Conservation (phyloP, 768 basidiomycete genomes). For the Tylopilus sp. region DNA sequence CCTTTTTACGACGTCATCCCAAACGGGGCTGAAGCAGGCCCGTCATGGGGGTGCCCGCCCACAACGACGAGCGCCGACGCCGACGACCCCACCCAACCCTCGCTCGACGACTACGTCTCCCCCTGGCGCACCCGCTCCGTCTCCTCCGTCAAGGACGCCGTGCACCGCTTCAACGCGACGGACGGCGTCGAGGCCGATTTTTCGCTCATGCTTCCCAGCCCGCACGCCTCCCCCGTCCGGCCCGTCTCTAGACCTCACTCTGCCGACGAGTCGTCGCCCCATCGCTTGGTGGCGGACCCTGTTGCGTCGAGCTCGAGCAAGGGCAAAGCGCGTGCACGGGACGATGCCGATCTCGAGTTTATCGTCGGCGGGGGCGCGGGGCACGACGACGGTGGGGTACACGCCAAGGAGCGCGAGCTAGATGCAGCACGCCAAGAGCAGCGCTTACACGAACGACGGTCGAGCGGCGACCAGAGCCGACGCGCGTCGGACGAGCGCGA, state of each 20-base stretch:
- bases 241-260: conserved; percentile 25
- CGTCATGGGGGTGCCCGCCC: conserved; percentile 14
- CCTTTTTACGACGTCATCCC: background rate
- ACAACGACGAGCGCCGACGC: background rate
- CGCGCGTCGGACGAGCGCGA: conserved; percentile 40
- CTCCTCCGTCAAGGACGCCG: conserved; percentile 47
- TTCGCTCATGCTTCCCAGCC: conserved; percentile 50
- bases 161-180: conserved; percentile 43
- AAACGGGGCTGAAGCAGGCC: conserved; percentile 12
- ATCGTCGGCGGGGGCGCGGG: conserved; percentile 42
- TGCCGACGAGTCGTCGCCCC: conserved; percentile 14
- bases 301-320: conserved; percentile 27
- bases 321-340: conserved; percentile 43
- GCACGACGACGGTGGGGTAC: conserved; percentile 45
- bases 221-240: conserved; percentile 34
- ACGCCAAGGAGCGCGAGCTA: conserved; percentile 63
- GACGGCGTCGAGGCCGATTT: conserved; percentile 46
- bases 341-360: conserved; percentile 24
- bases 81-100: background rate
- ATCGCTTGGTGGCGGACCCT: background rate
- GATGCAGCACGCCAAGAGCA: conserved; percentile 53
- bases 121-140: conserved; percentile 34
- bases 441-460: conserved; percentile 39
- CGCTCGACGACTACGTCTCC: conserved; percentile 20
- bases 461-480: conserved; percentile 35